Evolutionary conservation across 768 basidiomycete species (phyloP).

Genomic region (Mycena rosella): DNA sequence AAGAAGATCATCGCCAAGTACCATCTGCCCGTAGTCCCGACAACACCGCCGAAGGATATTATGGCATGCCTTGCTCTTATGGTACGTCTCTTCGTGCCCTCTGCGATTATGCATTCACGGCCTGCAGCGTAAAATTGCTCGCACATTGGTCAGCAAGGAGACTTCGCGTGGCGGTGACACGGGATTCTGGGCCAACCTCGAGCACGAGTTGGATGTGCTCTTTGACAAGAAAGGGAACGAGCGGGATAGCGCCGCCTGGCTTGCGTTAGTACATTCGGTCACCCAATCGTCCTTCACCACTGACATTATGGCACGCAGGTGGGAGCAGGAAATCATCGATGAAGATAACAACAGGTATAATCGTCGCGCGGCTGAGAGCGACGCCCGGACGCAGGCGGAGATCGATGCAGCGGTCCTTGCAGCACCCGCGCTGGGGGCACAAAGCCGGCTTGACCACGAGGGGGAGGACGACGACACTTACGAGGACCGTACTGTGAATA

Average conservation of each 20-base stretch:
- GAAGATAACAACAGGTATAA: neutral
- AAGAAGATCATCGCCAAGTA: neutral
- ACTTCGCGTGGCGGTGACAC: neutral
- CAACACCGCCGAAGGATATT: neutral
- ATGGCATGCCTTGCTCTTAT: constrained; percentile 4
- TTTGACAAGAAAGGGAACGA: neutral
- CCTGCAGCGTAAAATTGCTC: neutral
- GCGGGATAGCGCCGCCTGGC: neutral
- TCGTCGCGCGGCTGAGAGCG: neutral
- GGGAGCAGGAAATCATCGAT: constrained; percentile 1
- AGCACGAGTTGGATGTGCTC: neutral
- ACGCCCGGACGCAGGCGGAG: neutral
- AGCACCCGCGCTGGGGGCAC: too few relatives aligned
- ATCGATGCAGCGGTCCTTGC: neutral
- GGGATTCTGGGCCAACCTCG: neutral
- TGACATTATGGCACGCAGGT: neutral
- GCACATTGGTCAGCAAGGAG: neutral
- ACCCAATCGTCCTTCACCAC: too few relatives aligned
- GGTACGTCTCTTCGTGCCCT: neutral
- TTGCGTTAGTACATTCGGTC: neutral
- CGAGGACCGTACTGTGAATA: too few relatives aligned
- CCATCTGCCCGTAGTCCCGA: neutral
- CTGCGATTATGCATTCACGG: too few relatives aligned
- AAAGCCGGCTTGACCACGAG: too few relatives aligned
- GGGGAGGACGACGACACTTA: too few relatives aligned